These are phyloP conservation scores for Asclepias syriaca DNA, from an alignment of 257 asterid species.

Conservation along the genomic window DNA sequence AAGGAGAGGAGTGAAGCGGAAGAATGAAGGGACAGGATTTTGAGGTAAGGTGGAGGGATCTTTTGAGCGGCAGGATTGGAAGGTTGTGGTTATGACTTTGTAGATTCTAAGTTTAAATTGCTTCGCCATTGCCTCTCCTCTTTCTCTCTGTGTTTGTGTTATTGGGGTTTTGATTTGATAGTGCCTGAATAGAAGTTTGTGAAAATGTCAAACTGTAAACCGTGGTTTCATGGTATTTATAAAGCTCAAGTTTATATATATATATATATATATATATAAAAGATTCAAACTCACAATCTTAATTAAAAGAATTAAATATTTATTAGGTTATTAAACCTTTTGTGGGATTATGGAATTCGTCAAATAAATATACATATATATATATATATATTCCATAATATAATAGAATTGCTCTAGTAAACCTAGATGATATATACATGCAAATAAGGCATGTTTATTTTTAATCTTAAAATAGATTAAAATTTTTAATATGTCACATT, in stretches of 20 bases:
- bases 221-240: conserved; percentile 13
- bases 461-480: no score
- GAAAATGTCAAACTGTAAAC: conserved; percentile 12
- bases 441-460: no score
- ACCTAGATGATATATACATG: no score
- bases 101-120: conserved; percentile 52
- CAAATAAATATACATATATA: no score
- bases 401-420: no score
- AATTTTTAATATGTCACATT: no score
- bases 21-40: conserved; percentile 53
- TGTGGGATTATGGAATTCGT: no score
- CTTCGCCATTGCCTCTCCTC: conserved; percentile 40
- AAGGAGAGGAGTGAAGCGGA: conserved; percentile 16
- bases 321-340: no score
- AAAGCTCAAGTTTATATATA: conserved; percentile 20
- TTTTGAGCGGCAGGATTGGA: conserved; percentile 72
- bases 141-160: not conserved
- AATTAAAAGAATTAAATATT: no score
- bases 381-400: no score
- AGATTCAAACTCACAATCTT: no score
- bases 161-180: not conserved
- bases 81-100: conserved; percentile 44
- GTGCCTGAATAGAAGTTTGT: not conserved
- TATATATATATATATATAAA: no score
- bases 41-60: conserved; percentile 47